Base-by-base conservation (phyloP, 1,284 basidiomycete species). In the Ustilago loliicola region DNA sequence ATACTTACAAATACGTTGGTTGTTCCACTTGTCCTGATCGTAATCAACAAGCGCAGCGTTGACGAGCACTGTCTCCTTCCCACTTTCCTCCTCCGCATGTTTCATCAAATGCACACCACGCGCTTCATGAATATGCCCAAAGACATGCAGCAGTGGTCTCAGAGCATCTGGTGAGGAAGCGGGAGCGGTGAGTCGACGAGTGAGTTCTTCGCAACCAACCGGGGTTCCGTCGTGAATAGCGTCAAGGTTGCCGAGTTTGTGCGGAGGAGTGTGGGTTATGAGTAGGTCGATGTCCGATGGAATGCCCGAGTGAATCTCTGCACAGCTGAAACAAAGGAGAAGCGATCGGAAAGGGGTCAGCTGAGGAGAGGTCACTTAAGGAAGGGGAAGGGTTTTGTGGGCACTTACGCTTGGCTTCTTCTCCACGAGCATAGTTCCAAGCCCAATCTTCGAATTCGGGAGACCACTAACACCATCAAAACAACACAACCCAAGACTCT, bases 71-170 rank as follows among this genome's bases (percentile, higher is more conserved):
- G 77, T 79, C 30, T 69, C 68, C 3, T 69, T 27, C 21, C 56
- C 48, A 21, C 38, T 27, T 15, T 38, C 51, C 13, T 60, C 19
- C 3, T 25, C 60, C 0, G 50, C 29, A 11, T 54, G 59, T 4
- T 56, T 23, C 29, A 72, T 17, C 51, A 66, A 2, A 66, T 64
- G 59, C 32, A 66, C 62, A 1, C 77, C 73, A 7, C 70, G 38
- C 6, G 74, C 77, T 36, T 71, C 79, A 34, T 81, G 79, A 13
- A 81, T 81, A 48, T 81, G 79, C 0, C 79, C 79, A 30, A 79
- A 79, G 23, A 70, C 70, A 50, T 75, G 72, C 21, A 81, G 34
- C 2, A 36, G 21, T 11, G 79, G 77, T 17, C 71, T 29, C 17
- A 79, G 10, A 15, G 72, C 60, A 5, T 70, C 67, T 2, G 34